A percentile compares a stretch with the other conserved stretches of the same genome.
These are phyloP conservation scores for Gossypium ekmanianum DNA, from an alignment of 345 rosid species.

Conservation along the genomic window DNA sequence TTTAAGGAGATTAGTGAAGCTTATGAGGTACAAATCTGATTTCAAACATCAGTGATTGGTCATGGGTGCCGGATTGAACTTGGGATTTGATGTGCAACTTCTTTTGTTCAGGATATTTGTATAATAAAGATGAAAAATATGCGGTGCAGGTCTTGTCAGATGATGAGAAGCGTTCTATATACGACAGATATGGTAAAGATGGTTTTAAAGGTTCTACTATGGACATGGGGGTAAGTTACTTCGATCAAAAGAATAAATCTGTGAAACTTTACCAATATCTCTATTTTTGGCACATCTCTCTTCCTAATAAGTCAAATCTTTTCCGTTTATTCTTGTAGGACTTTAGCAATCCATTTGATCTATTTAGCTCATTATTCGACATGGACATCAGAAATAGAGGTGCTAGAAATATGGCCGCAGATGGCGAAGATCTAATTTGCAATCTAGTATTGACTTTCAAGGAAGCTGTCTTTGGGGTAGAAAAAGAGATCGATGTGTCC, in stretches of 20 bases:
- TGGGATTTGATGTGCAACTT: neutral
- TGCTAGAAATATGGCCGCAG: constrained; percentile 30
- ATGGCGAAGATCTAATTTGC: constrained; percentile 39
- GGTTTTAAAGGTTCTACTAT: constrained; percentile 83
- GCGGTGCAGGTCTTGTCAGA: constrained; percentile 69
- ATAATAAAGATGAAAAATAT: neutral
- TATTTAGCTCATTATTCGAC: constrained; percentile 37
- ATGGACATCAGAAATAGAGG: constrained; percentile 27
- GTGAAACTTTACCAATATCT: neutral
- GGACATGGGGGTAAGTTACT: constrained; percentile 48
- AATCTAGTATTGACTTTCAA: constrained; percentile 35
- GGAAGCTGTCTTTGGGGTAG: constrained; percentile 43
- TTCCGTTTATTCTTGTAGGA: constrained; percentile 21
- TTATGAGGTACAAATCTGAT: constrained; percentile 33
- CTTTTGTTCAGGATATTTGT: neutral
- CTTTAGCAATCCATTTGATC: constrained; percentile 43
- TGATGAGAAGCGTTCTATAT: constrained; percentile 69
- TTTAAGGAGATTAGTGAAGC: constrained; percentile 49
- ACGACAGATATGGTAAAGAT: constrained; percentile 85
- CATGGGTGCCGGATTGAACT: neutral
- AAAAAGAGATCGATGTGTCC: constrained; percentile 41
- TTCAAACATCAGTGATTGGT: neutral
- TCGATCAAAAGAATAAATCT: neutral
- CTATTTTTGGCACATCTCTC: neutral
- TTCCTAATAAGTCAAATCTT: neutral